These are phyloP conservation scores for Nigrospora osmanthi DNA, from an alignment of 2,329 filamentous ascomycete genomes.

Conservation along the genomic window DNA sequence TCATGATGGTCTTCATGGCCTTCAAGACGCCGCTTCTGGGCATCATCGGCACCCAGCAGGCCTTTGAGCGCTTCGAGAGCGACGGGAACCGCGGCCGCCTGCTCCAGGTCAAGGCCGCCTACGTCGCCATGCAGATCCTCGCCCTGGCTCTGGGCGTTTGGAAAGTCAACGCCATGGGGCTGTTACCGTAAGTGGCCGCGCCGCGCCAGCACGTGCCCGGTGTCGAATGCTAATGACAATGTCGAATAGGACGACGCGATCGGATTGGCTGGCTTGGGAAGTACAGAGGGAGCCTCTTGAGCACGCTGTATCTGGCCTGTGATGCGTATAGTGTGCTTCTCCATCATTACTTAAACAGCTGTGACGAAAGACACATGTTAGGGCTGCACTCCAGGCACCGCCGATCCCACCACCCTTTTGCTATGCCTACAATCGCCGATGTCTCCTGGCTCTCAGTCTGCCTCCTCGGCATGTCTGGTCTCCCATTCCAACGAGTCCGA, in stretches of 20 bases:
- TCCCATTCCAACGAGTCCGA: too few species aligned
- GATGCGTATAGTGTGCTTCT: too few species aligned
- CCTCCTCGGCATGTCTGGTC: too few species aligned
- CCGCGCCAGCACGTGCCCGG: background rate
- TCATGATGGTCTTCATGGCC: constrained; percentile 99
- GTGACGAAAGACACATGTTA: too few species aligned
- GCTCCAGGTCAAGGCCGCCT: constrained; percentile 77
- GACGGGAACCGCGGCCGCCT: constrained; percentile 67
- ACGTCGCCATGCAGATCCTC: constrained; percentile 78
- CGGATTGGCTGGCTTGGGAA: constrained; percentile 98
- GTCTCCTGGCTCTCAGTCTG: too few species aligned
- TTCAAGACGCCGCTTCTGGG: constrained; percentile 95
- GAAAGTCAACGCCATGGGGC: constrained; percentile 95
- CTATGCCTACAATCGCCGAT: too few species aligned
- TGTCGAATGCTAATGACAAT: constrained; percentile 17
- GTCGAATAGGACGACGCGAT: constrained; percentile 74
- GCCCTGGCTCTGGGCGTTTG: constrained; percentile 81
- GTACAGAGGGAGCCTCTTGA: constrained; percentile 62
- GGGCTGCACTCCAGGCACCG: too few species aligned
- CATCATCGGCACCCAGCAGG: constrained; percentile 71
- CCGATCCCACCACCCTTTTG: too few species aligned
- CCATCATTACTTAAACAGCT: too few species aligned
- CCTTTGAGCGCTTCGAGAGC: constrained; percentile 88
- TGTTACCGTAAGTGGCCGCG: constrained; percentile 65
- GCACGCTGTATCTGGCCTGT: constrained; percentile 55